These are phyloP conservation scores for Pythium aphanidermatum DNA, from an alignment of 352 stramenopile genomes.

Conservation along the genomic window DNA sequence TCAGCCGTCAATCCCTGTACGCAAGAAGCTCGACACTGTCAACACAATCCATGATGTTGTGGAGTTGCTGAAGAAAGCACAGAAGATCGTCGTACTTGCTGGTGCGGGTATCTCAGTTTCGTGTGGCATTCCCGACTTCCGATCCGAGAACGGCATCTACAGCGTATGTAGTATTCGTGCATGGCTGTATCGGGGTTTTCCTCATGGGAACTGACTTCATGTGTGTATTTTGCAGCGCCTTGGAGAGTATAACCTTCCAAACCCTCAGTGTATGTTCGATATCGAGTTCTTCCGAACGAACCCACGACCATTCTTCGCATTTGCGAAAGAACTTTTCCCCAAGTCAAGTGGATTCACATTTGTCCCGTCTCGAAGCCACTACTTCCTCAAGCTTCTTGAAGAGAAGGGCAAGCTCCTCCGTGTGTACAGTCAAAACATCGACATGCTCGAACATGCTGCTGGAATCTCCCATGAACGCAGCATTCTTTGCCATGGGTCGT, in stretches of 20 bases:
- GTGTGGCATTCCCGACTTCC: constrained; percentile 99
- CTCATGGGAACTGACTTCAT: background rate
- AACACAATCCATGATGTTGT: constrained; percentile 73
- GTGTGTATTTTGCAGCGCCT: constrained; percentile 35
- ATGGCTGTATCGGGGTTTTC: background rate
- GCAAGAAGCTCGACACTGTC: constrained; percentile 23
- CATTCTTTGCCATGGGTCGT: constrained; percentile 94
- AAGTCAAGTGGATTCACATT: constrained; percentile 80
- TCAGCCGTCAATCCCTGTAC: constrained; percentile 44
- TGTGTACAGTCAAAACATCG: constrained; percentile 98
- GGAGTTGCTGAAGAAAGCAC: constrained; percentile 53
- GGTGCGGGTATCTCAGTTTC: constrained; percentile 95
- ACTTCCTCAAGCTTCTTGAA: constrained; percentile 93
- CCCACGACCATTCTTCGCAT: constrained; percentile 96
- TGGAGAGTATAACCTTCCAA: constrained; percentile 75
- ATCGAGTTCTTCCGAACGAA: constrained; percentile 97
- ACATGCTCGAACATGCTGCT: constrained; percentile 93
- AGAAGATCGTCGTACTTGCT: constrained; percentile 90
- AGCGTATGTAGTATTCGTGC: constrained; percentile 80
- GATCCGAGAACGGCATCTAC: constrained; percentile 90
- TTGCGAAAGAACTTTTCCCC: constrained; percentile 88
- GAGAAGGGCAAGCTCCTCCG: constrained; percentile 90
- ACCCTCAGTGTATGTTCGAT: constrained; percentile 90
- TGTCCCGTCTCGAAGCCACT: constrained; percentile 90
- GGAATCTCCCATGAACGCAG: constrained; percentile 87